phyloP scores from a whole-genome alignment of 306 rosid species.

The Ammopiptanthus mongolicus region DNA sequence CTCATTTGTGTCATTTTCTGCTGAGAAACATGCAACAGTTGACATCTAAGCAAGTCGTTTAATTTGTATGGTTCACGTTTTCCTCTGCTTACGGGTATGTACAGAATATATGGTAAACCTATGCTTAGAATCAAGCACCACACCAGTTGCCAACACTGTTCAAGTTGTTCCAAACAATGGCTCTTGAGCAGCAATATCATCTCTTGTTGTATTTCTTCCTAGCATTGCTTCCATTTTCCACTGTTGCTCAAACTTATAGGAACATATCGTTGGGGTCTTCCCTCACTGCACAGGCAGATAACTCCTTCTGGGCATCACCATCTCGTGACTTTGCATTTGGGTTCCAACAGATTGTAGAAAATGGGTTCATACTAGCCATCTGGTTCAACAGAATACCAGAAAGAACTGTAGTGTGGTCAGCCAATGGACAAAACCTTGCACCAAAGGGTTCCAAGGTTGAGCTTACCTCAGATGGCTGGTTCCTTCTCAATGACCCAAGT shows the following conservation, averaged over 20 bases:
- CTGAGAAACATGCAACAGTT: neutral
- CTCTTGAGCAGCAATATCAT: neutral
- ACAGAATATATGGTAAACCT: neutral
- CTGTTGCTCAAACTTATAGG: neutral
- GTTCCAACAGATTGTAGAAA: constrained; percentile 2
- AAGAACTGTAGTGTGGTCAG: constrained; percentile 39
- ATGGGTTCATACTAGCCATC: constrained; percentile 33
- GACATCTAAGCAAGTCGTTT: neutral
- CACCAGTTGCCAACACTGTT: neutral
- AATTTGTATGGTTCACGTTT: neutral
- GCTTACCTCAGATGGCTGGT: constrained; percentile 7
- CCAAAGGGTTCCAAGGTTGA: constrained; percentile 26
- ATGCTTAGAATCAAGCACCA: neutral
- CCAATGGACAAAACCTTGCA: constrained; percentile 12
- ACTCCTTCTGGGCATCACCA: constrained; percentile 18
- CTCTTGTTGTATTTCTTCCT: neutral
- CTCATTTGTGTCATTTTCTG: neutral
- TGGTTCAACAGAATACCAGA: constrained; percentile 36
- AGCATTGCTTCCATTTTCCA: neutral
- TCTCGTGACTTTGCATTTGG: constrained; percentile 43
- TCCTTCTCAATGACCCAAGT: constrained; percentile 17
- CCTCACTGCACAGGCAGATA: constrained; percentile 18
- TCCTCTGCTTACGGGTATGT: neutral
- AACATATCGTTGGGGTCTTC: constrained; percentile 19
- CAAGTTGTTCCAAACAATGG: neutral